Evolutionary conservation across 768 basidiomycete genomes (phyloP), one percentile per base, ranked within the genome.

Genomic region (Cystofilobasidium capitatum): DNA sequence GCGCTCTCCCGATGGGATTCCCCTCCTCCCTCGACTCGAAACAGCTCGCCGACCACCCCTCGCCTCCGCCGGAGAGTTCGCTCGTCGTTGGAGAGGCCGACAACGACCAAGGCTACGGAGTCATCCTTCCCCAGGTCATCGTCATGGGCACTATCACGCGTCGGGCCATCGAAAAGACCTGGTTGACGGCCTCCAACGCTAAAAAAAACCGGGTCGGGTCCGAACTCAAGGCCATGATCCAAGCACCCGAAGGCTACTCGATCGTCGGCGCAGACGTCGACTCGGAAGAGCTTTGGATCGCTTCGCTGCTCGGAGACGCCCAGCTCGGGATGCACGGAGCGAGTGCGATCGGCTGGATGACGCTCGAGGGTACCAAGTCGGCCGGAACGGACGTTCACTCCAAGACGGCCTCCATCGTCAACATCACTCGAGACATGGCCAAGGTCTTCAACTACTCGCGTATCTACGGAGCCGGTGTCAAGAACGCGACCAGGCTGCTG

Each of bases 111-210:
- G 51, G 51, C 51, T 55, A 55, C 51, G 94, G 96, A 20, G 84
- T 97, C 71, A 98, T 99, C 73, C 77, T 98, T 8, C 96, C 94
- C 1, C 92, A 96, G 76, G 88, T 98, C 58, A 88, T 97, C 72
- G 88, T 92, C 10, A 99, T 99, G 96, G 96, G 96, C 17, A 97
- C 96, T 0, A 91, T 98, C 62, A 99, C 94, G 20, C 91, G 93
- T 12, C 86, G 93, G 37, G 92, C 96, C 10, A 94, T 98, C 70
- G 96, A 98, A 79, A 89, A 87, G 77, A 98, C 94, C 2, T 98
- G 96, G 96, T 79, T 99, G 59, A 98, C 96, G 0, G 96, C 96
- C 0, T 92, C 91, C 71, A 99, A 99, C 73, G 93, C 96, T 2
- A 99, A 98, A 81, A 86, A 86, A 79, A 94, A 96, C 71, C 87